Conservation (phyloP, 1,139 yeast species). For the Pichia sp. region DNA sequence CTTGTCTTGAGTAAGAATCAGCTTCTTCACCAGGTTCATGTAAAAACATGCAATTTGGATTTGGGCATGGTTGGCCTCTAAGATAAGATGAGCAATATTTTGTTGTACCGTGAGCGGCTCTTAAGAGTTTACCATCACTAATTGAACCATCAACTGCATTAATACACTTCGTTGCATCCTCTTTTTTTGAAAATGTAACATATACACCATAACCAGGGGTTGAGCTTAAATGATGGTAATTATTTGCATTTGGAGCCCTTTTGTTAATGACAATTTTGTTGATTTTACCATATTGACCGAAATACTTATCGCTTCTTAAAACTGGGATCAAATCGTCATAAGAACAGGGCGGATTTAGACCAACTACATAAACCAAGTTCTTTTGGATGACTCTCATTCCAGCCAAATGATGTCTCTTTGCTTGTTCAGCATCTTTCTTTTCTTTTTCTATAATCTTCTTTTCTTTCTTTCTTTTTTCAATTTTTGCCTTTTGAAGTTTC, state of each 20-base stretch:
- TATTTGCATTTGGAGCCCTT: conserved; percentile 46
- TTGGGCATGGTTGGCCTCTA: conserved; percentile 94
- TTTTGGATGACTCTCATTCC: conserved; percentile 97
- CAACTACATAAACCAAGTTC: conserved; percentile 93
- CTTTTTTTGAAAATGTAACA: conserved; percentile 87
- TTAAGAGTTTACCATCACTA: conserved; percentile 77
- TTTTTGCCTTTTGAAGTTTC: conserved; percentile 69
- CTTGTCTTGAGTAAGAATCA: conserved; percentile 91
- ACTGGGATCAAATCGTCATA: conserved; percentile 85
- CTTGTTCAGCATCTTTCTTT: conserved; percentile 83
- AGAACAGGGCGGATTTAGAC: conserved; percentile 83
- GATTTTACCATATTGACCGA: conserved; percentile 96
- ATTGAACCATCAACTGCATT: conserved; percentile 91
- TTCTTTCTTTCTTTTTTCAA: conserved; percentile 76
- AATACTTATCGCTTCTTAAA: conserved; percentile 83
- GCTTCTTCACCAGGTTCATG: conserved; percentile 99
- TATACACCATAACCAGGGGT: conserved; percentile 87
- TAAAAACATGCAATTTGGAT: conserved; percentile 97
- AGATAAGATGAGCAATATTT: conserved; percentile 94
- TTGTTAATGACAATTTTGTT: conserved; percentile 89
- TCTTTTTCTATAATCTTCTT: conserved; percentile 88
- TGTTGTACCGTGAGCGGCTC: conserved; percentile 98
- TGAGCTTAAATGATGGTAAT: conserved; percentile 30
- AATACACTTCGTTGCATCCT: conserved; percentile 91
- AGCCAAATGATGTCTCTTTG: conserved; percentile 85